These are phyloP conservation scores for Primulina tabacum DNA, from an alignment of 257 asterid species.

Conservation along the genomic window DNA sequence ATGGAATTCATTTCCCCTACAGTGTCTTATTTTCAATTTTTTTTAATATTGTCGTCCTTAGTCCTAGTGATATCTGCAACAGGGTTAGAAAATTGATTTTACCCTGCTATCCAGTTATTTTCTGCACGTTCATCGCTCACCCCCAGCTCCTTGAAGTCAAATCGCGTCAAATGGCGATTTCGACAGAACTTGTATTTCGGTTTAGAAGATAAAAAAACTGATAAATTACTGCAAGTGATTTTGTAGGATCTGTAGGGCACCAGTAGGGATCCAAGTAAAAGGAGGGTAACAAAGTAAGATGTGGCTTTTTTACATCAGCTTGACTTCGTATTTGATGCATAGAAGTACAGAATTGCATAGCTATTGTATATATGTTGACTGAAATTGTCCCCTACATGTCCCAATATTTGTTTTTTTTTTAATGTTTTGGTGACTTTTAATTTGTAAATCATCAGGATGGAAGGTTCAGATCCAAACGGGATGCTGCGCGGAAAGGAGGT, in stretches of 20 bases:
- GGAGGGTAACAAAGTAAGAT: neutral
- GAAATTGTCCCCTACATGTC: conserved; percentile 3
- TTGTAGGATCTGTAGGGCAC: neutral
- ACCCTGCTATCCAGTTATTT: neutral
- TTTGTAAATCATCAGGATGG: conserved; percentile 76
- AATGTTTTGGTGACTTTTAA: conserved; percentile 33
- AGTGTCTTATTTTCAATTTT: neutral
- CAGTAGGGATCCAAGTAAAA: conserved; percentile 7
- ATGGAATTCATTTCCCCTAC: neutral
- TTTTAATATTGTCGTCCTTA: neutral
- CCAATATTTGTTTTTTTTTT: conserved; percentile 23
- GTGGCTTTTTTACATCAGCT: neutral
- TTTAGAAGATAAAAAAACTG: too few species aligned
- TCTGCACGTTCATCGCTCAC: neutral
- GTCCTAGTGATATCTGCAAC: neutral
- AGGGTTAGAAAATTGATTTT: neutral
- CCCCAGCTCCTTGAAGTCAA: neutral
- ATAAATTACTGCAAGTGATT: neutral
- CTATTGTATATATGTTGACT: neutral
- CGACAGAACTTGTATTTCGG: too few species aligned
- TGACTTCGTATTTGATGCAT: neutral
- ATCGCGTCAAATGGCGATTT: neutral
- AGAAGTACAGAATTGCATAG: neutral
- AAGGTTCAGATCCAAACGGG: conserved; percentile 94
- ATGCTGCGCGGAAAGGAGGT: conserved; percentile 99